Percentiles rank a stretch among this genome's conserved stretches.
phyloP scores from a whole-genome alignment of 1,139 yeast genomes.

The Yamadazyma atlantica region DNA sequence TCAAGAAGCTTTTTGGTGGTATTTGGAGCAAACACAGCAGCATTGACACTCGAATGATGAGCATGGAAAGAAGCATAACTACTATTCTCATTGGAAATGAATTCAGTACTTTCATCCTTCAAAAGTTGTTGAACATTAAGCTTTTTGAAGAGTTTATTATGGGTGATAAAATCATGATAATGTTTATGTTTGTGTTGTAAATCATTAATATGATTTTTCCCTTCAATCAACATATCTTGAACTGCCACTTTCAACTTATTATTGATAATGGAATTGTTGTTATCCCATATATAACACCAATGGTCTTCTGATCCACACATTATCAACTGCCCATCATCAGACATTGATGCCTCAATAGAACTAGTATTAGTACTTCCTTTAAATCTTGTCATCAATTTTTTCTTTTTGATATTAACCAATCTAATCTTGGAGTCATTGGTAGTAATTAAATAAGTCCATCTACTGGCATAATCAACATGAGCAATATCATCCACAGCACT shows the following conservation, averaged over 20 bases:
- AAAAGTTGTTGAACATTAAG: conserved; percentile 22
- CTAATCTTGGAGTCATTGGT: conserved; percentile 83
- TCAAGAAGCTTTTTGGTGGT: conserved; percentile 63
- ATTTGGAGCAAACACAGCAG: conserved; percentile 79
- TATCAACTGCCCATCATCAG: conserved; percentile 54
- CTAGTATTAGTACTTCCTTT: conserved; percentile 72
- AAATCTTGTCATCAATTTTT: conserved; percentile 62
- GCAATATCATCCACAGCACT: conserved; percentile 14
- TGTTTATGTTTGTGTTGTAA: conserved; percentile 31
- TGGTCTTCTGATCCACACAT: conserved; percentile 69
- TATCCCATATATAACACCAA: conserved; percentile 72
- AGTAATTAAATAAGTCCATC: conserved; percentile 52
- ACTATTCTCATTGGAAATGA: conserved; percentile 46
- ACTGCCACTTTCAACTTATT: conserved; percentile 35
- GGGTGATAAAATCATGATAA: conserved; percentile 31
- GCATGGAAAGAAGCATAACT: conserved; percentile 74
- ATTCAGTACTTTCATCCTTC: conserved; percentile 23
- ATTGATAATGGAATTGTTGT: conserved; percentile 41
- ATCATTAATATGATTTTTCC: conserved; percentile 35
- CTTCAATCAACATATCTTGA: conserved; percentile 36
- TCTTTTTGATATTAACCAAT: conserved; percentile 56
- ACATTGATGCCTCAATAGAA: conserved; percentile 65
- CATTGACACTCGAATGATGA: conserved; percentile 70
- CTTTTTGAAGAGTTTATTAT: conserved; percentile 33
- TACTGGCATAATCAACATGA: conserved; percentile 8